Evolutionary conservation across 1,284 basidiomycete species (phyloP).

Genomic region (Farysia itapuensis): DNA sequence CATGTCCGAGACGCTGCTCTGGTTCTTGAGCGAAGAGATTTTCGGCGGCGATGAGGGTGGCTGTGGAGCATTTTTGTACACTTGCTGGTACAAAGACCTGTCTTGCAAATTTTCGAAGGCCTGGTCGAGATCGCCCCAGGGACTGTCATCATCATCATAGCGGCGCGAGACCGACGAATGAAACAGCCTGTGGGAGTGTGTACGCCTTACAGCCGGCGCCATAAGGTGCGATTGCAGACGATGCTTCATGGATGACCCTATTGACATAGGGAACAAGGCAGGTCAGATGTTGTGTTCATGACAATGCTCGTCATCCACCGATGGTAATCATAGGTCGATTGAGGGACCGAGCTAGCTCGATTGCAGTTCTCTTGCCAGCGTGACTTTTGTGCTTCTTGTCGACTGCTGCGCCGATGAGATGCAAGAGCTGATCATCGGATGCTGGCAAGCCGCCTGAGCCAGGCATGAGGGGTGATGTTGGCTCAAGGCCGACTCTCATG

Average conservation of each 20-base stretch:
- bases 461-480: slow-evolving; percentile 12
- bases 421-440: slow-evolving; percentile 68
- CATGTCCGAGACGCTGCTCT: slow-evolving; percentile 16
- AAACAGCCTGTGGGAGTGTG: no score
- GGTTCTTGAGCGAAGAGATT: background rate
- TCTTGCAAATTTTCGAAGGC: slow-evolving; percentile 30
- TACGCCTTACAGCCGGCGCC: no score
- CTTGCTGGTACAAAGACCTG: slow-evolving; percentile 27
- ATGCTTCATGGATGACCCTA: no score
- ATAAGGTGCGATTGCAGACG: no score
- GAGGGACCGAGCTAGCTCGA: slow-evolving; percentile 38
- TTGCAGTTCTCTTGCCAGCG: slow-evolving; percentile 61
- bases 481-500: slow-evolving; percentile 63
- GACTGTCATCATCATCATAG: slow-evolving; percentile 28
- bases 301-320: no score
- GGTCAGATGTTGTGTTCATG: no score
- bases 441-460: slow-evolving; percentile 25
- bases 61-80: slow-evolving; percentile 3
- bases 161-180: background rate
- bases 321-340: slow-evolving; percentile 77
- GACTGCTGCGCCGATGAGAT: slow-evolving; percentile 71
- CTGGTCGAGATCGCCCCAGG: slow-evolving; percentile 43
- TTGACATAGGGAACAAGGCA: no score
- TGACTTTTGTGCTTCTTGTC: slow-evolving; percentile 79
- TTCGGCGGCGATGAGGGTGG: background rate